Evolutionary conservation across 1,284 basidiomycete species (phyloP).

Genomic region (Cerioporus squamosus): DNA sequence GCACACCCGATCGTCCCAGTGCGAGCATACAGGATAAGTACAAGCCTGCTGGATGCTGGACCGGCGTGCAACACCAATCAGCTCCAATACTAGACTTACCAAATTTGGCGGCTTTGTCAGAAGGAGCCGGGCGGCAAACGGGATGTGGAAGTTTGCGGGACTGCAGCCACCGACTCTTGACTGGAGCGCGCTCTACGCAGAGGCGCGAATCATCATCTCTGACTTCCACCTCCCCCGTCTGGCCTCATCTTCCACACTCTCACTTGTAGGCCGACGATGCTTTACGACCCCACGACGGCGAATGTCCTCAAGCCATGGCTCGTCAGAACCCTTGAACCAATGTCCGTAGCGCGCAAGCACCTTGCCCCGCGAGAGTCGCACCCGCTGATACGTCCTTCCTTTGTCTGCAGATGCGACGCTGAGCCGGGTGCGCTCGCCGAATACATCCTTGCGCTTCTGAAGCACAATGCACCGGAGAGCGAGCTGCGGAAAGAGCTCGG

Average conservation of each 20-base stretch:
- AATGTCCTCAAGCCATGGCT: conserved; percentile 83
- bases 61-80: no score
- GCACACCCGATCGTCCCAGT: no score
- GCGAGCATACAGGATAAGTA: no score
- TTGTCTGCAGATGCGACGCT: conserved; percentile 82
- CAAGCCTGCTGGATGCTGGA: no score
- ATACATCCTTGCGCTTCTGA: conserved; percentile 93
- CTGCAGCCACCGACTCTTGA: conserved; percentile 6
- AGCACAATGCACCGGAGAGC: conserved; percentile 84
- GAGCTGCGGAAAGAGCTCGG: conserved; percentile 83
- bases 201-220: conserved; percentile 19
- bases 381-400: conserved; percentile 2
- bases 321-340: conserved; percentile 82
- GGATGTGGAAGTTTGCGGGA: neutral
- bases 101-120: conserved; percentile 14
- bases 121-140: neutral
- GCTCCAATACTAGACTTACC: conserved; percentile 18
- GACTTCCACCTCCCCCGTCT: conserved; percentile 1
- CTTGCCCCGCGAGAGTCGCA: conserved; percentile 10
- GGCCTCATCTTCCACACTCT: conserved; percentile 4
- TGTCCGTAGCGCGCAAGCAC: conserved; percentile 52
- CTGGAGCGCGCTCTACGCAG: conserved; percentile 5
- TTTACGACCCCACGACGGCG: conserved; percentile 64
- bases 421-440: conserved; percentile 94
- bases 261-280: conserved; percentile 45